Evolutionary conservation across 805 yeast genomes (phyloP).

Genomic region (Saccharomyces mikatae): DNA sequence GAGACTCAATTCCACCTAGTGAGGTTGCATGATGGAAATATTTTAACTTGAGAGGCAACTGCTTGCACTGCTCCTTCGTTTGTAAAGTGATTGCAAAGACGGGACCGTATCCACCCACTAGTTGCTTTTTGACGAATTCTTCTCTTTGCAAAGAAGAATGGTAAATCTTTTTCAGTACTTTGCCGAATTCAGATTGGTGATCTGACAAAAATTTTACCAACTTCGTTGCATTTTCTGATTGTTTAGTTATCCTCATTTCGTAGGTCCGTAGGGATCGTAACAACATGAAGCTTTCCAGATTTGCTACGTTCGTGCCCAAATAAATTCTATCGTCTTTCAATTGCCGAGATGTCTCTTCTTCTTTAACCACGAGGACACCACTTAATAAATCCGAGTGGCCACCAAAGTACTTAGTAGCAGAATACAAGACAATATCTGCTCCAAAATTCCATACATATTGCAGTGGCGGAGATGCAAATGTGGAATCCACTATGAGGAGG

Average conservation of each 20-base stretch:
- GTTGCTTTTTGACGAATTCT: slow-evolving; percentile 54
- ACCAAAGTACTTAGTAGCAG: slow-evolving; percentile 88
- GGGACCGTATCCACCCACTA: slow-evolving; percentile 61
- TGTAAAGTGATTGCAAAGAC: slow-evolving; percentile 60
- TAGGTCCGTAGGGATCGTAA: slow-evolving; percentile 75
- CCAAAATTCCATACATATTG: slow-evolving; percentile 75
- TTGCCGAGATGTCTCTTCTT: slow-evolving; percentile 35
- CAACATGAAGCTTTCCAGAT: slow-evolving; percentile 66
- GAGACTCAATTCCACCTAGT: slow-evolving; percentile 84
- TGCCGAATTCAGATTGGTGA: slow-evolving; percentile 37
- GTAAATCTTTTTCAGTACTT: slow-evolving; percentile 43
- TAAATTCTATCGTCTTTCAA: slow-evolving; percentile 56
- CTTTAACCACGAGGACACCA: slow-evolving; percentile 68
- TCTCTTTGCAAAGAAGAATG: slow-evolving; percentile 79
- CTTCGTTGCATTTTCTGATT: slow-evolving; percentile 52
- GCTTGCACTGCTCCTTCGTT: slow-evolving; percentile 46
- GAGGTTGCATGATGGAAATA: slow-evolving; percentile 88
- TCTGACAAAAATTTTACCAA: slow-evolving; percentile 53
- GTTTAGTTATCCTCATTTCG: slow-evolving; percentile 61
- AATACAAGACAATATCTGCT: slow-evolving; percentile 84
- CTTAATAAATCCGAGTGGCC: slow-evolving; percentile 92
- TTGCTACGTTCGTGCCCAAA: slow-evolving; percentile 74
- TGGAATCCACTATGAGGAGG: slow-evolving; percentile 63
- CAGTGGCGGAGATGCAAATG: slow-evolving; percentile 91
- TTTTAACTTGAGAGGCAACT: slow-evolving; percentile 55